Evolutionary conservation across 2,329 filamentous ascomycete species (phyloP), one percentile per base, ranked within the genome.

Genomic region (Pyrenophora graminea): DNA sequence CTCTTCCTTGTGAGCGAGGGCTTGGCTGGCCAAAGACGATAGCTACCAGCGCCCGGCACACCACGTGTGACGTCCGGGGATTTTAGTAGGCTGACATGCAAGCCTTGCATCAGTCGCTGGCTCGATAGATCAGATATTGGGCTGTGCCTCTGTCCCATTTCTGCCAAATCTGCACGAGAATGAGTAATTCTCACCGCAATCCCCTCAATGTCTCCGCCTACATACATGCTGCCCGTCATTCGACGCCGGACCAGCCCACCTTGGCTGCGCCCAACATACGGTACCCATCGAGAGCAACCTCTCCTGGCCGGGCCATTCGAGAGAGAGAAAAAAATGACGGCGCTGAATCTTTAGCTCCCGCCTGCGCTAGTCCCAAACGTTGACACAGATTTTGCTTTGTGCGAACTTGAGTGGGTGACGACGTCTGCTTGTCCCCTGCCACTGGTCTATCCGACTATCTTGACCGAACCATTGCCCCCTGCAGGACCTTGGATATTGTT

Each of bases 111-210:
- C 32, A 15, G 18, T n/a, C 25, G 25, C 27, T 46, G 13, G 25
- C 55, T 45, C 51, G 53, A 54, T 45, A 54, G 42, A 46, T 21
- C n/a, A 37, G 39, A 42, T 31, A 30, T 40, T n/a, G 21, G 39
- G 42, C 33, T 34, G n/a, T 34, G 33, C 36, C 48, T 44, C 38
- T 39, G 31, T 18, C n/a, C 19, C 39, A 13, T 10, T 31, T 19
- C n/a, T 47, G 21, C 37, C 45, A 25, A 13, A 34, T 15, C 37
- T 39, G 36, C 46, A 31, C 42, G 32, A 12, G 6, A 30, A 15
- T 21, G 18, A 48, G 49, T 53, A 48, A 41, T 51, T 51, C 39
- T 43, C 47, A 57, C 58, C 58, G 58, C 56, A 48, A 38, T 45
- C 42, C 42, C 30, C 31, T 31, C 36, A 21, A 13, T 21, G 18